Evolutionary conservation across 768 basidiomycete species (phyloP).

Genomic region (Rhizopogon roseolus): DNA sequence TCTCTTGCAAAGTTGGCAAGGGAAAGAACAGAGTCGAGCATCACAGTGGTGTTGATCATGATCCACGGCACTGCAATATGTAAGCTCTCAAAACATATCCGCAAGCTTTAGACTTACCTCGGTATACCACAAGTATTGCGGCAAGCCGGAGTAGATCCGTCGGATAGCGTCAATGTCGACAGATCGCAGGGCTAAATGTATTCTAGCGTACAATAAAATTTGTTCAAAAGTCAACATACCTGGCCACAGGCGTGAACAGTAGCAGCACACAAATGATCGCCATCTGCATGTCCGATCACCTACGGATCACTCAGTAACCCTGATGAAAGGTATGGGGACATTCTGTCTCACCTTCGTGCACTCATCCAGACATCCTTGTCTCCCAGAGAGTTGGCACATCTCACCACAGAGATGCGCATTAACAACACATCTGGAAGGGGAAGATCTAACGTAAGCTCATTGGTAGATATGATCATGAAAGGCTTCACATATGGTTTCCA

Average conservation of each 20-base stretch:
- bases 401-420: conserved; percentile 52
- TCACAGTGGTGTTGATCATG: conserved; percentile 50
- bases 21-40: conserved; percentile 45
- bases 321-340: neutral
- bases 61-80: conserved; percentile 32
- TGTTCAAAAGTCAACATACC: conserved; percentile 22
- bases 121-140: conserved; percentile 35
- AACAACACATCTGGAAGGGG: conserved; percentile 41
- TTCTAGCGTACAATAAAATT: neutral
- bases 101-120: conserved; percentile 25
- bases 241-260: conserved; percentile 50
- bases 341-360: conserved; percentile 44
- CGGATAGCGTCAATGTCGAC: conserved; percentile 20
- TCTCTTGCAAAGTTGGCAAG: conserved; percentile 52
- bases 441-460: neutral
- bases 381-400: conserved; percentile 39
- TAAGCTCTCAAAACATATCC: neutral
- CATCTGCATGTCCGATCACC: conserved; percentile 43
- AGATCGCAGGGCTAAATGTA: conserved; percentile 37
- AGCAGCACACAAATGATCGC: conserved; percentile 51
- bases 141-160: conserved; percentile 36
- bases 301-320: conserved; percentile 13
- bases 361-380: conserved; percentile 44
- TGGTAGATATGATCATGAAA: neutral
- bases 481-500: conserved; percentile 48